Base-by-base conservation (phyloP, 345 rosid species). In the Capsella bursapastoris region DNA sequence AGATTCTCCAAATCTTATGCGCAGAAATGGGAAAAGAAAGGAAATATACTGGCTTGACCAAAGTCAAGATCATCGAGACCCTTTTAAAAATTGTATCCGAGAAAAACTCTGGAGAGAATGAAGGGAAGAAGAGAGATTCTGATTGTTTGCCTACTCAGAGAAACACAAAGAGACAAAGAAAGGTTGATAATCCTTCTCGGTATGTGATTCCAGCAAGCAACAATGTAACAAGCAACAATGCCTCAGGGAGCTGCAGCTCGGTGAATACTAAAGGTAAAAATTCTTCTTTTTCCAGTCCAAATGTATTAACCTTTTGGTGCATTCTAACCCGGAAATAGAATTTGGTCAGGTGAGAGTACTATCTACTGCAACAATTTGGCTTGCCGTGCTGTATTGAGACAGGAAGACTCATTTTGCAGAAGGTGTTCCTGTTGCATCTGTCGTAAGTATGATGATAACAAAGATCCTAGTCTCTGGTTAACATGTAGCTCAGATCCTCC, bases 391-490 rank as follows among this genome's bases (percentile, higher is more conserved):
- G 58, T 79, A 56, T 51, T 89, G 63, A 70, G 71, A 74, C 78
- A 64, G 8, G 80, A 66, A 56, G 85, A 85, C 82, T 62, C 74
- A 22, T 91, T 91, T 66, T 91, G 97, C 86, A 85, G 80, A 81
- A 82, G 97, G 80, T 91, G 97, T 78, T 84, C 97, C 16, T 91
- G 97, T 74, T 87, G 92, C 82, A 87, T 89, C 37, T 91, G 97
- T 78, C 90, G 75, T 47, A 82, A 53, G 40, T 89, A 84, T 40
- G 97, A 91, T 80, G 90, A 89, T 68, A 91, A 91, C 79, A 91
- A 91, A 82, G 97, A 91, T 80, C 95, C 92, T 68, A 89, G 90
- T 81, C 83, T 89, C 31, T 89, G 95, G 97, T 57, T 91, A 63
- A 89, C 91, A 41, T 91, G 97, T 53, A 82, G 85, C 65, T 84